Evolutionary conservation across 495 filamentous ascomycete genomes (phyloP), one percentile per base, ranked within the genome.

Genomic region (Xylaria bambusicola): DNA sequence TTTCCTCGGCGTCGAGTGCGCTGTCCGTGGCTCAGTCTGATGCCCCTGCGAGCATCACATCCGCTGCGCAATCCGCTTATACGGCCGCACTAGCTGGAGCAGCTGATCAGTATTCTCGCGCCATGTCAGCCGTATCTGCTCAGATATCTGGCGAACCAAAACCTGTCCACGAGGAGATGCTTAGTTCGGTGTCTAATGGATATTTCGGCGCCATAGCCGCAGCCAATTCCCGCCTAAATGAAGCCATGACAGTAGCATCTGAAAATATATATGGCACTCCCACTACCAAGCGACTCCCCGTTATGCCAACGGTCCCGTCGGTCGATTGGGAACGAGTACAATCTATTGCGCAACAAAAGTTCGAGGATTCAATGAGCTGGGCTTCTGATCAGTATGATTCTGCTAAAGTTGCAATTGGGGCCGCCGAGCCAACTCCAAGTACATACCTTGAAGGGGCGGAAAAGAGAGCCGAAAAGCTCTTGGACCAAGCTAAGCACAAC

Each of bases 341-440:
- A 66, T 85, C 86, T 1, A 77, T 90, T 33, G 89, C 87, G 1
- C 81, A 87, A 0, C 83, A 84, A 26, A 81, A 80, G 40, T 77
- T 90, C 17, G 78, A 80, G 26, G 84, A 89, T 66, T 88, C 84
- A 31, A 76, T 88, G 10, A 81, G 75, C 45, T 73, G 77, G 58
- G 88, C 91, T 15, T 86, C 86, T 40, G 80, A 84, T 58, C 87
- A 89, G 65, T 86, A 85, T 57, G 75, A 82, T 26, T 79, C 75
- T 41, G 81, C 82, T 23, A 87, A 84, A 64, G 76, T 81, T 29
- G 84, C 82, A 36, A 71, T 86, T 23, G 77, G 83, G 7, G 68
- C 72, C 29, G 73, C 77, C 15, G 71, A 77, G 5, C 77, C 81
- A 5, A 83, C 86, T 4, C 80, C 83, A 5, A 83, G 82, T 12